Evolutionary conservation across 768 basidiomycete genomes (phyloP), one percentile per base, ranked within the genome.

Genomic region (Mycena maculata): DNA sequence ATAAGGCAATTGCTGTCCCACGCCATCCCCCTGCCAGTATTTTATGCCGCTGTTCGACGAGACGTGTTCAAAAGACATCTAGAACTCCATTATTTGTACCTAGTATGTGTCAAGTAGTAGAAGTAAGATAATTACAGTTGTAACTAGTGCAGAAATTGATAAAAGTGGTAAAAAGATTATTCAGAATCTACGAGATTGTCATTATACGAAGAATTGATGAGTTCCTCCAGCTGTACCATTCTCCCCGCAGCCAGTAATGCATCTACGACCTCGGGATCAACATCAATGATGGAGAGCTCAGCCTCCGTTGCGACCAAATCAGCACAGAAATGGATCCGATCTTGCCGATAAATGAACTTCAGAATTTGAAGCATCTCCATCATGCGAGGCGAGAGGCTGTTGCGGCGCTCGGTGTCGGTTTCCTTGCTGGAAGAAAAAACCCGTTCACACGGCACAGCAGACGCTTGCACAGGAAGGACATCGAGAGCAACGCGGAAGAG

Each of bases 381-480:
- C 44, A 45, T 20, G 9, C 23, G 20, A 20, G 44, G 44, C 20
- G 44, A 45, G 20, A 45, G 44, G 44, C 44, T 18, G 44, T 23
- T 18, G 18, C 9, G 23, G n/a, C n/a, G n/a, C n/a, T n/a, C n/a
- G n/a, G 44, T 10, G 44, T 45, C 18, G 20, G 44, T 45, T 45
- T 45, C 44, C 23, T 45, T 45, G 23, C 44, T 45, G 16, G 44
- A 45, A 45, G 44, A 45, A 23, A 74, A 69, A 15, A 74, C 63
- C 10, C 55, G 55, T 55, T 73, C 57, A 38, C 73, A 69, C 11
- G 72, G 72, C 18, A 73, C 65, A 15, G 73, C 22, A 11, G 72
- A 70, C 52, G 70, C 72, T 62, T 70, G 72, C 22, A 60, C 59
- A 2, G 61, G 72, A 30, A 73, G 61, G 39, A 57, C 31, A 54